Conservation (phyloP, 768 basidiomycete species). For the Lactarius hatsudake region DNA sequence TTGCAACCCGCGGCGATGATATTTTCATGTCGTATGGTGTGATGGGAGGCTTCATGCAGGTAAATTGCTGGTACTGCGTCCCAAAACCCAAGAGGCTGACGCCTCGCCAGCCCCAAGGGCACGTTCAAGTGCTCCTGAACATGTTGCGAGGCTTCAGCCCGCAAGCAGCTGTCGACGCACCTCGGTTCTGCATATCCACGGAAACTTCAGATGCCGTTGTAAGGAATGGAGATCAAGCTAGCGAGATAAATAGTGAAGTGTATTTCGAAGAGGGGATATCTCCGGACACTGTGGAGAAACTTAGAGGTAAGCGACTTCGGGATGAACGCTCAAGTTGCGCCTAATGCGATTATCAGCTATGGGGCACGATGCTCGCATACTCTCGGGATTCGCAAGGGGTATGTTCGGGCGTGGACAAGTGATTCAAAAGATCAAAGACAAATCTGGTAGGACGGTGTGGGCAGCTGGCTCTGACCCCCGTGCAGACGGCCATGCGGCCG, state of each 20-base stretch:
- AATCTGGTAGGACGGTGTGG: slow-evolving; percentile 79
- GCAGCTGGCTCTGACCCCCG: slow-evolving; percentile 90
- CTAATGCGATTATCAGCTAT: slow-evolving; percentile 50
- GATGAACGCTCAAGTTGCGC: not conserved
- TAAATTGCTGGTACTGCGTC: slow-evolving; percentile 26
- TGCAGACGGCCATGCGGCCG: slow-evolving; percentile 83
- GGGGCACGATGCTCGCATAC: slow-evolving; percentile 79
- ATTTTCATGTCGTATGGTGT: slow-evolving; percentile 88
- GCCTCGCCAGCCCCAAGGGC: slow-evolving; percentile 77
- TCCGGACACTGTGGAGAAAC: slow-evolving; percentile 55
- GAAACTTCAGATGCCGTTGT: slow-evolving; percentile 63
- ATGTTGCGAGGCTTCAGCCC: slow-evolving; percentile 82
- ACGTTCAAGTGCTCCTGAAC: slow-evolving; percentile 91
- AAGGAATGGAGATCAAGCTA: slow-evolving; percentile 47
- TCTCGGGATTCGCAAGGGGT: slow-evolving; percentile 56
- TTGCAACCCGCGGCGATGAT: slow-evolving; percentile 75
- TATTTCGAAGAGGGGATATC: slow-evolving; percentile 86
- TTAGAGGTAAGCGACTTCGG: slow-evolving; percentile 52
- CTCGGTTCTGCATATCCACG: slow-evolving; percentile 93
- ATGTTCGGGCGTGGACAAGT: slow-evolving; percentile 86
- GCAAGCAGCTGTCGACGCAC: slow-evolving; percentile 91
- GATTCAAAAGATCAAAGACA: slow-evolving; percentile 74
- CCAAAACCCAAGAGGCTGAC: not conserved
- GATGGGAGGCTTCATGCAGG: slow-evolving; percentile 93
- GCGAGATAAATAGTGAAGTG: slow-evolving; percentile 76